A percentile compares a stretch with the other conserved stretches of the same genome.
Evolutionary conservation across 805 yeast genomes (phyloP).

Genomic region (Candida adriatica): DNA sequence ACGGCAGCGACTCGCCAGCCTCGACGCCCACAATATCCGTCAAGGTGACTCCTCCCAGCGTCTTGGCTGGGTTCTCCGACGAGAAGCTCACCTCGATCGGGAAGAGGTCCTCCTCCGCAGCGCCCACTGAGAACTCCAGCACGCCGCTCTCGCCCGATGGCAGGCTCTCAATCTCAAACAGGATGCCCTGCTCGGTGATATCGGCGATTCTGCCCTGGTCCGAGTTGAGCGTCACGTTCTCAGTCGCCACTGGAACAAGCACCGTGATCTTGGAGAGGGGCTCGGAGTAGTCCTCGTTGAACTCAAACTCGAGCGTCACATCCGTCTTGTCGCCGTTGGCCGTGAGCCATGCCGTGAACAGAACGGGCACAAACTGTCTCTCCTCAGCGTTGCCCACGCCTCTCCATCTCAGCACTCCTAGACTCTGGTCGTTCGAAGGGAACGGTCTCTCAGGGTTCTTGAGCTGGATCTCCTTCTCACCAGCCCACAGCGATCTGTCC

Average conservation of each 20-base stretch:
- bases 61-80: slow-evolving; percentile 37
- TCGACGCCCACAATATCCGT: slow-evolving; percentile 46
- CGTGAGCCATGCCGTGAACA: slow-evolving; percentile 80
- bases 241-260: slow-evolving; percentile 61
- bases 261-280: slow-evolving; percentile 46
- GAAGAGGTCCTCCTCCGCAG: slow-evolving; percentile 79
- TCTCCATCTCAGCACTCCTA: slow-evolving; percentile 93
- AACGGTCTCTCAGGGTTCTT: slow-evolving; percentile 75
- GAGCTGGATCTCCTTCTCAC: slow-evolving; percentile 54
- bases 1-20: slow-evolving; percentile 57
- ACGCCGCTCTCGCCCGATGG: slow-evolving; percentile 55
- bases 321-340: slow-evolving; percentile 55
- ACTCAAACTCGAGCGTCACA: slow-evolving; percentile 86
- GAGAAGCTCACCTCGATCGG: slow-evolving; percentile 74
- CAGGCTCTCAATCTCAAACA: slow-evolving; percentile 55
- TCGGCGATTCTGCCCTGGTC: slow-evolving; percentile 51
- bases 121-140: slow-evolving; percentile 72
- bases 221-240: slow-evolving; percentile 43
- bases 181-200: slow-evolving; percentile 61
- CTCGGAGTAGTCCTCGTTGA: slow-evolving; percentile 40
- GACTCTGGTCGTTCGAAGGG: slow-evolving; percentile 85
- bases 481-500: slow-evolving; percentile 64
- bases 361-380: slow-evolving; percentile 50
- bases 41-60: slow-evolving; percentile 63
- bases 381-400: slow-evolving; percentile 59